Conservation (phyloP, 2,329 filamentous ascomycete genomes). For the Zymoseptoria passerinii region DNA sequence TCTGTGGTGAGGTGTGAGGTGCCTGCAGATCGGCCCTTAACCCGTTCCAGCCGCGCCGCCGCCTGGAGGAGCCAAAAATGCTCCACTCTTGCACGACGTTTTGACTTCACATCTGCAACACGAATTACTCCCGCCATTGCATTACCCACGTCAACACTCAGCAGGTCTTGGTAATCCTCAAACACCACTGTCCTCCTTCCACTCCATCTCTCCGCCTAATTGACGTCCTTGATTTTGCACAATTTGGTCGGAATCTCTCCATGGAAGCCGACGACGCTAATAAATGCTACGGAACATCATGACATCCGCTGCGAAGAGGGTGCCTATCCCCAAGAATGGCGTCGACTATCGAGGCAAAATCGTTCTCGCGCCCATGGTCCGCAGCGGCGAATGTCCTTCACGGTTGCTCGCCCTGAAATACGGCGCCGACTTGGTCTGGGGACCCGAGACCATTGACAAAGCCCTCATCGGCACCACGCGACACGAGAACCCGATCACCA, state of each 20-base stretch:
- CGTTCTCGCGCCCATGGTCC: slow-evolving; percentile 82
- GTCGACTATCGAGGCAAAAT: slow-evolving; percentile 92
- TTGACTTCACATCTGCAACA: neutral
- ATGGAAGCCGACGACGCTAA: slow-evolving; percentile 19
- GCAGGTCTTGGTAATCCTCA: no score
- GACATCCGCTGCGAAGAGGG: slow-evolving; percentile 43
- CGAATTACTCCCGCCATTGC: neutral
- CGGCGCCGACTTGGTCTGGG: slow-evolving; percentile 95
- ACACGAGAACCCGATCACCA: slow-evolving; percentile 64
- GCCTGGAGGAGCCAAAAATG: neutral
- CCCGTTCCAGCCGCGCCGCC: neutral
- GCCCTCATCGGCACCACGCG: slow-evolving; percentile 82
- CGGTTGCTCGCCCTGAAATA: slow-evolving; percentile 85
- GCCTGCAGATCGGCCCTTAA: neutral
- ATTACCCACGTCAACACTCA: neutral
- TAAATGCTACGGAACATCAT: slow-evolving; percentile 18
- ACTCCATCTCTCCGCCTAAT: neutral
- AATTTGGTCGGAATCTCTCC: neutral
- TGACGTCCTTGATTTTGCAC: neutral
- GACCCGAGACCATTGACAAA: slow-evolving; percentile 88
- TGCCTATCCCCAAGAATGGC: slow-evolving; percentile 77
- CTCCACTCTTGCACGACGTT: neutral
- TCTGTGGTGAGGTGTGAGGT: neutral
- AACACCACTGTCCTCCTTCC: no score
- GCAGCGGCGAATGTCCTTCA: slow-evolving; percentile 90